Conservation (phyloP, 306 rosid species). For the Quercus engelmannii region DNA sequence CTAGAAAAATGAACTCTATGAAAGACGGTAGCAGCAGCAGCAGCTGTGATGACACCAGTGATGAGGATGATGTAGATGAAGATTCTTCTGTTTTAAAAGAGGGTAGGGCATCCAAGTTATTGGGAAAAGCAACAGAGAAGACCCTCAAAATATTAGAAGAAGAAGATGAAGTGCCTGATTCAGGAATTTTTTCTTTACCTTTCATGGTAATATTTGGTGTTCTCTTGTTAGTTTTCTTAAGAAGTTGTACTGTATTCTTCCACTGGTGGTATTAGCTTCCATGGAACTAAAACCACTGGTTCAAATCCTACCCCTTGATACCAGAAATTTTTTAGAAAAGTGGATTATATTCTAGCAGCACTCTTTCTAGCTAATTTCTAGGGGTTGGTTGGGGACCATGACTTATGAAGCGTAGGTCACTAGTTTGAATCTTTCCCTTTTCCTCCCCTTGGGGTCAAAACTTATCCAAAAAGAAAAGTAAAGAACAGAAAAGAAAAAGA, state of each 20-base stretch:
- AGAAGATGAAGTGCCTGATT: conserved; percentile 68
- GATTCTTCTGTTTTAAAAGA: conserved; percentile 43
- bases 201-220: conserved; percentile 65
- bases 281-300: background rate
- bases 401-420: too few species aligned
- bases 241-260: background rate
- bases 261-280: background rate
- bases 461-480: too few species aligned
- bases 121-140: conserved; percentile 72
- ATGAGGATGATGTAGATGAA: conserved; percentile 56
- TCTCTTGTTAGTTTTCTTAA: conserved; percentile 17
- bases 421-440: too few species aligned
- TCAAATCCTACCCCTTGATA: background rate
- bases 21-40: conserved; percentile 59
- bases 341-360: background rate
- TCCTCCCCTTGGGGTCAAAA: too few species aligned
- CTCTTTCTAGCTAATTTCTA: too few species aligned
- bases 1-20: conserved; percentile 79
- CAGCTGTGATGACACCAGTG: conserved; percentile 57
- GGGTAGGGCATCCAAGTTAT: conserved; percentile 50
- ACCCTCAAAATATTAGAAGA: conserved; percentile 55
- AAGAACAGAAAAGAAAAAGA: too few species aligned
- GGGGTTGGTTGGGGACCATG: too few species aligned
- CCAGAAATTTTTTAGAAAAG: background rate
- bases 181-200: conserved; percentile 81